phyloP scores from a whole-genome alignment of 768 basidiomycete species.

The Lactarius hatsudake region DNA sequence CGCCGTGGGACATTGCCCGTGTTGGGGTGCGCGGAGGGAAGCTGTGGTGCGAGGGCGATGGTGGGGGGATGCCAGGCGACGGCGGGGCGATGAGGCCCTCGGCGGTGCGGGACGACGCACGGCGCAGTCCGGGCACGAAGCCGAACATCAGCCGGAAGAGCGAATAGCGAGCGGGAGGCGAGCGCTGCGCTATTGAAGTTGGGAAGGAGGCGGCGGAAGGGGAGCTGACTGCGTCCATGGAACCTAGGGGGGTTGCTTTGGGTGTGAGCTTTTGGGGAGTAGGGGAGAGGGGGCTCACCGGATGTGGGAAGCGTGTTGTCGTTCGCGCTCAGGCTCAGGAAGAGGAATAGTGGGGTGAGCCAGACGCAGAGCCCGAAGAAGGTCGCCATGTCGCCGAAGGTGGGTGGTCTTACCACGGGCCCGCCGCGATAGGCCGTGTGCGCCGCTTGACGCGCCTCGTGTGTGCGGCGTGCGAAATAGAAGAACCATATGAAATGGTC shows the following conservation, averaged over 20 bases:
- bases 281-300: conserved; percentile 30
- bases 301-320: conserved; percentile 85
- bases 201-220: conserved; percentile 29
- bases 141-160: conserved; percentile 67
- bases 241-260: neutral
- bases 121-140: conserved; percentile 42
- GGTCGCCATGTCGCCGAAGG: conserved; percentile 73
- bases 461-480: conserved; percentile 76
- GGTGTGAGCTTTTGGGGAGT: conserved; percentile 28
- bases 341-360: conserved; percentile 89
- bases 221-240: neutral
- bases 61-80: conserved; percentile 38
- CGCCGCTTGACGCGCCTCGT: conserved; percentile 53
- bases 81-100: conserved; percentile 73
- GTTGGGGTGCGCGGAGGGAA: conserved; percentile 25
- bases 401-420: conserved; percentile 30
- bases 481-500: conserved; percentile 99
- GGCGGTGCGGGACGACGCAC: conserved; percentile 43
- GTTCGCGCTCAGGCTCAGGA: conserved; percentile 93
- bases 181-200: conserved; percentile 32
- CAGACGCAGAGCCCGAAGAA: conserved; percentile 87
- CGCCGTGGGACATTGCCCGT: conserved; percentile 23
- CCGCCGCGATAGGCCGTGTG: conserved; percentile 42
- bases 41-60: conserved; percentile 27
- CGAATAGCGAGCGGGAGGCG: conserved; percentile 48